Percentiles rank a stretch among this genome's conserved stretches.
These are phyloP conservation scores for Sparassis latifolia DNA, from an alignment of 1,284 basidiomycete genomes.

Conservation along the genomic window DNA sequence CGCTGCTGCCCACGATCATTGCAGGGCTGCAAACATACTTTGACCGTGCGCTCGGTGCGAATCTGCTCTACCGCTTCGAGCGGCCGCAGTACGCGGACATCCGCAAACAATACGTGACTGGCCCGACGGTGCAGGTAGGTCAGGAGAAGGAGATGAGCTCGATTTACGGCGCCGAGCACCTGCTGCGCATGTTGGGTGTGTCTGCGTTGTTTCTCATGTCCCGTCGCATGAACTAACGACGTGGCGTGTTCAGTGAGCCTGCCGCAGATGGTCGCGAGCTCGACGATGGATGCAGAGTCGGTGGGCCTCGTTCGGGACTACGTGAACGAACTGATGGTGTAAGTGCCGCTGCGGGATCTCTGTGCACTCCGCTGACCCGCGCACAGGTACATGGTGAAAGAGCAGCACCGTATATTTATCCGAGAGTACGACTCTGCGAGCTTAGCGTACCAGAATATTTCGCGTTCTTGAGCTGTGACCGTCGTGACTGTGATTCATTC, in stretches of 20 bases:
- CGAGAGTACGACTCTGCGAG: conserved; percentile 69
- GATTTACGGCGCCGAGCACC: conserved; percentile 93
- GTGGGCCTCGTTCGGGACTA: conserved; percentile 84
- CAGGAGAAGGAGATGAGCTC: conserved; percentile 83
- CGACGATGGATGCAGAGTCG: conserved; percentile 87
- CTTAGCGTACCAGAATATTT: conserved; percentile 69
- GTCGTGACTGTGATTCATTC: conserved; percentile 3
- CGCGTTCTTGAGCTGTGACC: conserved; percentile 42
- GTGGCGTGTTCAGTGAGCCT: conserved; percentile 53
- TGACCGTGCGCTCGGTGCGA: conserved; percentile 85
- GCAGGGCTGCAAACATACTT: conserved; percentile 93
- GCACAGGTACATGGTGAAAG: conserved; percentile 60
- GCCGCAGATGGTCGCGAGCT: conserved; percentile 81
- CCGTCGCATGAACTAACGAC: neutral
- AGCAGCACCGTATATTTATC: conserved; percentile 64
- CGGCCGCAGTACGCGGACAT: conserved; percentile 86
- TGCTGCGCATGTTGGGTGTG: conserved; percentile 88
- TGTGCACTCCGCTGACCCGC: conserved; percentile 2
- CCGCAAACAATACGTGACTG: conserved; percentile 70
- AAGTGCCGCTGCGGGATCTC: conserved; percentile 27
- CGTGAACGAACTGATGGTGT: conserved; percentile 85
- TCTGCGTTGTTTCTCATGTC: neutral
- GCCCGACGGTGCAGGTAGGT: conserved; percentile 59
- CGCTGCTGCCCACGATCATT: conserved; percentile 74
- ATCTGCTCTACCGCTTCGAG: conserved; percentile 92